phyloP scores from a whole-genome alignment of 139 green algal species.

The Penium margaritaceum region DNA sequence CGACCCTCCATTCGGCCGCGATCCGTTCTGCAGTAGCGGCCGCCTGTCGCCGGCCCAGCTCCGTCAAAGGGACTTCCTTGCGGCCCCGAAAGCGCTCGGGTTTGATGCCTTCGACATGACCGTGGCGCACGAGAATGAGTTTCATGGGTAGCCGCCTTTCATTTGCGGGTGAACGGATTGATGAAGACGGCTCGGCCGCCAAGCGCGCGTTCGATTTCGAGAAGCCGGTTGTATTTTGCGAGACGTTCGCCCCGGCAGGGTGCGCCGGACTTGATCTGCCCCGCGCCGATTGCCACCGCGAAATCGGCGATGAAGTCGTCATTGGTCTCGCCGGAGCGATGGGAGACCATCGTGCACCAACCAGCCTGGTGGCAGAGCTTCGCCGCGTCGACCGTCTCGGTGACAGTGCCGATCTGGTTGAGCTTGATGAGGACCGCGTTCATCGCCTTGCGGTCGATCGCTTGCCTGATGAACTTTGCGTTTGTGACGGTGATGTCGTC shows the following conservation, averaged over 20 bases:
- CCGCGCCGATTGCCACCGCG: constrained; percentile 76
- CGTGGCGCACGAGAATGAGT: no score
- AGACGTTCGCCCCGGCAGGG: constrained; percentile 86
- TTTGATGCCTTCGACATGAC: no score
- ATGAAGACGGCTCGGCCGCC: constrained; percentile 54
- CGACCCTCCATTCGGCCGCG: no score
- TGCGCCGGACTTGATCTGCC: constrained; percentile 97
- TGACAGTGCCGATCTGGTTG: constrained; percentile 90
- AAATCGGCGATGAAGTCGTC: constrained; percentile 96
- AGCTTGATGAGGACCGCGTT: constrained; percentile 9
- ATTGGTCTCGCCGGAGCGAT: constrained; percentile 85
- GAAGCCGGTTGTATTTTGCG: constrained; percentile 88
- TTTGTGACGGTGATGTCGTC: constrained; percentile 97
- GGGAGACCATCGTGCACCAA: constrained; percentile 89
- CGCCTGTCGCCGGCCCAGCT: no score
- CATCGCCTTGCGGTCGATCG: neutral
- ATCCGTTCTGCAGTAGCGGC: no score
- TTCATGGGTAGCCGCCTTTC: no score
- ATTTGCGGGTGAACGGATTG: no score
- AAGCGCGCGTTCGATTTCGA: constrained; percentile 87
- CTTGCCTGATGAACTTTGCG: constrained; percentile 64
- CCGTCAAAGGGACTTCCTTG: neutral
- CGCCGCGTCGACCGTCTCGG: constrained; percentile 89
- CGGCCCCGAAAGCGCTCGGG: neutral
- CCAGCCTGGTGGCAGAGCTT: constrained; percentile 78